Evolutionary conservation across 139 green algal species (phyloP).

Genomic region (Chlorella sp.): DNA sequence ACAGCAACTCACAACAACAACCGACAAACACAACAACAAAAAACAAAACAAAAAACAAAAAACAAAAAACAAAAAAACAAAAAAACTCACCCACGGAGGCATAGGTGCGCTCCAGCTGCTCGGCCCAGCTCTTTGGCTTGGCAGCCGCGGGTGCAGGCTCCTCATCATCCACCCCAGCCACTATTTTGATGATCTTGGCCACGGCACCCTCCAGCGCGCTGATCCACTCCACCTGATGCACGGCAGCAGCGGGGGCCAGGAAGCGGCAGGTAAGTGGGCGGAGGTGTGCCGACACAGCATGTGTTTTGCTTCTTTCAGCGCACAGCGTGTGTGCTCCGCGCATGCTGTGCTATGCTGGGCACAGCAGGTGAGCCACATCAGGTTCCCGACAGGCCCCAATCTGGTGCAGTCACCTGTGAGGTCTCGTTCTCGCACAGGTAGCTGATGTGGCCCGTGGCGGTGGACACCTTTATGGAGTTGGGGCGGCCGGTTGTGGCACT

Average conservation of each 20-base stretch:
- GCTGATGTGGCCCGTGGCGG: slow-evolving; percentile 67
- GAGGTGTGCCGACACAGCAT: not conserved
- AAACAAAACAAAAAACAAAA: too few relatives aligned
- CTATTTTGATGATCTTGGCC: slow-evolving; percentile 65
- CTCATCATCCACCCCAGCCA: slow-evolving; percentile 79
- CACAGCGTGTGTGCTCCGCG: too few relatives aligned
- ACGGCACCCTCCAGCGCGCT: slow-evolving; percentile 82
- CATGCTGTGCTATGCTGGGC: not conserved
- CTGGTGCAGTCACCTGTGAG: slow-evolving; percentile 68
- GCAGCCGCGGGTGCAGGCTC: slow-evolving; percentile 15
- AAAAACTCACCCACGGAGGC: not conserved
- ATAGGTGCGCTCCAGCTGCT: slow-evolving; percentile 51
- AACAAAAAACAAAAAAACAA: too few relatives aligned
- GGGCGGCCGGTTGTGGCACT: slow-evolving; percentile 60
- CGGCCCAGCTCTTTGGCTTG: slow-evolving; percentile 27
- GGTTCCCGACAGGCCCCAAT: not conserved
- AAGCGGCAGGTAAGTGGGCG: not conserved
- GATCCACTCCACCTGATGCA: slow-evolving; percentile 90
- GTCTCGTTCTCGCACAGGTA: slow-evolving; percentile 90
- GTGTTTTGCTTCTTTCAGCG: too few relatives aligned
- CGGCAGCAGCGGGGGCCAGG: not conserved
- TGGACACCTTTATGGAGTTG: slow-evolving; percentile 88
- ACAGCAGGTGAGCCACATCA: not conserved
- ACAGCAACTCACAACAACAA: too few relatives aligned
- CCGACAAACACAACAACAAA: too few relatives aligned